Base-by-base conservation (phyloP, 805 yeast species). In the Candida chauliodis region DNA sequence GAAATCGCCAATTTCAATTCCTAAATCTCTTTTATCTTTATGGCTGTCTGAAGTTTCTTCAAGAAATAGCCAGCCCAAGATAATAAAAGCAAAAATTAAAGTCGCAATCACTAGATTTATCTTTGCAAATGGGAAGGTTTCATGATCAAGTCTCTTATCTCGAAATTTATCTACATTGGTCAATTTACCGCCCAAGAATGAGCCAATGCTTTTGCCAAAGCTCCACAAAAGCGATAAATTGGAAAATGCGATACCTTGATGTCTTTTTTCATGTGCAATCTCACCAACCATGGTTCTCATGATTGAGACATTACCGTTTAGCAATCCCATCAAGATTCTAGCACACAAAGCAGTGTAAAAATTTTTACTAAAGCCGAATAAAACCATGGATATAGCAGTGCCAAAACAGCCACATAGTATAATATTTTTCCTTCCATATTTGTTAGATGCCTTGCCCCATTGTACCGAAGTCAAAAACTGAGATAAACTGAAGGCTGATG, bases 301-400 rank as follows among this genome's bases (percentile, higher is more conserved):
- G n/a, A 80, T 84, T 1, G 81, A 79, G 6, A 78, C 75, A 52
- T 80, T 80, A 5, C 85, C 87, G 50, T 79, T 80, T 29, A 79
- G 55, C 2, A 73, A 56, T 0, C 87, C 87, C 59, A 76, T 71
- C 28, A 71, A 44, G 13, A 72, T 61, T 48, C 85, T 62, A 8
- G 84, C 76, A 8, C 60, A 48, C 3, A 80, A 47, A 0, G 85
- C 84, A 58, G 66, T 62, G 48, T 66, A 70, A 49, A 68, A 76
- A 50, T 69, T 74, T 14, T 55, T 60, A 13, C 81, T 59, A 45
- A 78, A 75, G 1, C 86, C 86, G 44, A 81, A 69, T 3, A 69
- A 35, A 20, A 77, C 41, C 43, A 76, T 53, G 5, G 78, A 65
- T 2, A 66, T n/a, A 4, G 72, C 61, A 1, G 82, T 69, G 7